Base-by-base conservation (phyloP, 805 yeast species). In the Pachysolen tannophilus region DNA sequence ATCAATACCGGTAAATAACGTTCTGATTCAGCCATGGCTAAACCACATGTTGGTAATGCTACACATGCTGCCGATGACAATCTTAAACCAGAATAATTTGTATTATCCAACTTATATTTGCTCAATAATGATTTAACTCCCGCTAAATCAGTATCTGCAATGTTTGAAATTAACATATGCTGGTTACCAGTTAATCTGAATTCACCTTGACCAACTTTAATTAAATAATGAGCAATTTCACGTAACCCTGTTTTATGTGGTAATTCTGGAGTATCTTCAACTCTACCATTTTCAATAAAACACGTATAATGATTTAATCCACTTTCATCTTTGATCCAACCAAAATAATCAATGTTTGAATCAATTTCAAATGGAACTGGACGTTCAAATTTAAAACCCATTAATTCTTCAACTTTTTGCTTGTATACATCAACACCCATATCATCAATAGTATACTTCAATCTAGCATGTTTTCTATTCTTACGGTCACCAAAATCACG, bases 21-120 rank as follows among this genome's bases (percentile, higher is more conserved):
- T 66, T 90, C 97, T 37, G 94, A 82, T 64, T 90, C 97, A 23
- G 97, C 97, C 97, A 90, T 87, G 14, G 97, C 97, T 53, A 90
- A 73, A 47, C 97, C 97, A 75, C 97, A 90, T 1, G 97, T 90
- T 47, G 97, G 97, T 74, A 90, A 79, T 2, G 96, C 97, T 40
- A 90, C 97, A 74, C 97, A 90, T 0, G 97, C 94, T 18, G 95
- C 87, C 6, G 96, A 85, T 8, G 95, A 81, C 39, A 86, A 69
- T 58, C 97, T 77, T 52, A 90, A 67, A 3, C 82, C 94, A 37
- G 94, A 78, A 60, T 78, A 82, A 45, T 78, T 72, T 34, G 87
- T 69, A 63, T 86, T 87, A 56, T 86, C 95, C 44, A 90, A 70
- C 58, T 81, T 83, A 62, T 82, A 83, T 54, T 82, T 60, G 27